A percentile compares a stretch with the other conserved stretches of the same genome.
Conservation (phyloP, 495 filamentous ascomycete genomes). For the Filosporella fistucella region DNA sequence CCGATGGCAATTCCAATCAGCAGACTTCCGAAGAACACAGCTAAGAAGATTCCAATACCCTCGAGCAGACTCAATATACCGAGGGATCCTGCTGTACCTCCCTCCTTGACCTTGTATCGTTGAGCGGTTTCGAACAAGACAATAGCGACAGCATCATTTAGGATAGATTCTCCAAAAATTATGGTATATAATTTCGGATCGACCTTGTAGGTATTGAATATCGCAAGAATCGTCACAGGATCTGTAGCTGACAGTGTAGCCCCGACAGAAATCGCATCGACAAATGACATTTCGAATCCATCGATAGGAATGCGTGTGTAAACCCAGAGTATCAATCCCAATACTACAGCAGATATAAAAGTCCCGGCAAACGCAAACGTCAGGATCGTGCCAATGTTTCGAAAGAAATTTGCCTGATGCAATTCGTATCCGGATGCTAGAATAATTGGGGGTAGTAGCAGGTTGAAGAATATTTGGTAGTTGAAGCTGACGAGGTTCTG, state of each 20-base stretch:
- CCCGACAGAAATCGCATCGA: slow-evolving; percentile 93
- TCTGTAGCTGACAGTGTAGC: slow-evolving; percentile 96
- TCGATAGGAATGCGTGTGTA: slow-evolving; percentile 86
- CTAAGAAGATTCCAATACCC: slow-evolving; percentile 88
- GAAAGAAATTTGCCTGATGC: slow-evolving; percentile 97
- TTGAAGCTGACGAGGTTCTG: slow-evolving; percentile 89
- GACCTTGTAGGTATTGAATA: slow-evolving; percentile 99
- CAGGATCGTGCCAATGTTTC: slow-evolving; percentile 94
- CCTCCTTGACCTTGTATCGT: slow-evolving; percentile 72
- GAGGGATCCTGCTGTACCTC: slow-evolving; percentile 47
- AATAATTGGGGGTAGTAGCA: slow-evolving; percentile 95
- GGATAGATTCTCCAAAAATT: slow-evolving; percentile 96
- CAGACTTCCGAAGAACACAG: slow-evolving; percentile 93
- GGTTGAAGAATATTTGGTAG: slow-evolving; percentile 99
- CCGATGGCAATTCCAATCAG: slow-evolving; percentile 83
- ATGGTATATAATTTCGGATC: slow-evolving; percentile 97
- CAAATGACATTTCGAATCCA: slow-evolving; percentile 77
- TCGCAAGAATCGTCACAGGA: slow-evolving; percentile 94
- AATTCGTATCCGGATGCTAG: slow-evolving; percentile 95
- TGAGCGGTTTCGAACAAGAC: slow-evolving; percentile 98
- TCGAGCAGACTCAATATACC: slow-evolving; percentile 77
- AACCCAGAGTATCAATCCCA: slow-evolving; percentile 79
- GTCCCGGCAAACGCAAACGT: slow-evolving; percentile 99
- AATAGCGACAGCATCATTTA: slow-evolving; percentile 97
- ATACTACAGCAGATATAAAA: slow-evolving; percentile 91